Percentiles rank a stretch among this genome's conserved stretches.
Evolutionary conservation across 169 alveolate species (phyloP).

Genomic region (Toxoplasma gondii): DNA sequence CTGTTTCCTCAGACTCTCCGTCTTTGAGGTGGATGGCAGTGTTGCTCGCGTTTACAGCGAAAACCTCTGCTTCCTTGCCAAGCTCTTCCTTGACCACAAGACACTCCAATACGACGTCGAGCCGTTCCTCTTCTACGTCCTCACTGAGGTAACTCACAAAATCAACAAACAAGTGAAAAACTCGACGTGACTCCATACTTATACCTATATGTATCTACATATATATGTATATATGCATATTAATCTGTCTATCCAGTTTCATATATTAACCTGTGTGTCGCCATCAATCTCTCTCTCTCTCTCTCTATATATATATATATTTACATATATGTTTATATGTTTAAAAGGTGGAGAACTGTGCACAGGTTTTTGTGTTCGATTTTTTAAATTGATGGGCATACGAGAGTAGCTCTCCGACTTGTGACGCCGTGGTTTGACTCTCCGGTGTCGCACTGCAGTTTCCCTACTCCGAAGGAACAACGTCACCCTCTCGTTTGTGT

Average conservation of each 20-base stretch:
- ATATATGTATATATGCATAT: background rate
- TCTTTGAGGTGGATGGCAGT: slow-evolving; percentile 95
- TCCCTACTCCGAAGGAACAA: too few species aligned
- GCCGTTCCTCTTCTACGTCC: slow-evolving; percentile 93
- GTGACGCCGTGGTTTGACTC: too few species aligned
- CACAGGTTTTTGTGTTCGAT: too few species aligned
- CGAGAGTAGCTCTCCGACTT: too few species aligned
- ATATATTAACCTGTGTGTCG: too few species aligned
- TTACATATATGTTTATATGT: background rate
- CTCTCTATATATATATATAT: too few species aligned
- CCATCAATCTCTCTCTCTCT: too few species aligned
- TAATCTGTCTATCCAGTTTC: background rate
- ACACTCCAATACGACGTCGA: slow-evolving; percentile 87
- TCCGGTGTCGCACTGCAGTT: too few species aligned
- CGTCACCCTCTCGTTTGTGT: too few species aligned
- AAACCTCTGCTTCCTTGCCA: slow-evolving; percentile 94
- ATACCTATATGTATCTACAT: background rate
- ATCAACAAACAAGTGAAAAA: background rate
- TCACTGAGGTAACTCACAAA: slow-evolving; percentile 84
- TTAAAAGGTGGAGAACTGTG: too few species aligned
- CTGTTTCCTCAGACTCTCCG: slow-evolving; percentile 55
- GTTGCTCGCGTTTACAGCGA: slow-evolving; percentile 88
- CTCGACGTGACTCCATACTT: background rate
- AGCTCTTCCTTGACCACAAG: slow-evolving; percentile 98
- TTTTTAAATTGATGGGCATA: too few species aligned